Base-by-base conservation (phyloP, 306 rosid genomes). In the Albizia julibrissin region DNA sequence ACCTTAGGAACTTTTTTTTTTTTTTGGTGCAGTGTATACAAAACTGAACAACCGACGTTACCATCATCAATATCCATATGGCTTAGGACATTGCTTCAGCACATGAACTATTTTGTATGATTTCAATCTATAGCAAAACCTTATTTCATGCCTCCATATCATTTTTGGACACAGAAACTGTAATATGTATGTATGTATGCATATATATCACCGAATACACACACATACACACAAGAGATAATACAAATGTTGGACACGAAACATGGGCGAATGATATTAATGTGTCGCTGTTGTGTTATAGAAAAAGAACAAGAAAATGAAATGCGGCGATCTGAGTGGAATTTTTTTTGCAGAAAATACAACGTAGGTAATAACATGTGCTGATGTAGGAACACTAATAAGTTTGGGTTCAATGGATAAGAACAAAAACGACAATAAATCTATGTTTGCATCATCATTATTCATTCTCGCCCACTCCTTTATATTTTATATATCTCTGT, bases 401-500 rank as follows among this genome's bases (percentile, higher is more conserved):
- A 37, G 8, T 16, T 13, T 49, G 8, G 59, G 58, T 72, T 72
- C 76, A 46, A 14, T 13, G 76, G 40, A 72, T 46, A 72, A 72
- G 76, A 52, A 72, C 59, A 44, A 72, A n/a, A 72, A 72, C 40
- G 59, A 72, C 76, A 72, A 44, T 26, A 27, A 72, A 43, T 46
- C 58, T 24, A 46, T 44, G 76, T 46, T 72, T 26, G 39, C 76
- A 29, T 70, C 56, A 69, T 70, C 34, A 43, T 27, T 5, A 43
- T 27, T 13, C 74, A 22, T 12, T 39, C 47, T 19, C 47, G 27
- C 74, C 74, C 74, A n/a, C 54, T 69, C 5, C 37, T 22, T 9
- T 58, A 56, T 8, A 8, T n/a, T 3, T 0, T 52, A 50, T 50
- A 50, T 50, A 18, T 50, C 5, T 50, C 5, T 50, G 5, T 19